A percentile compares a stretch with the other conserved stretches of the same genome.
These are phyloP conservation scores for Nothophaeocryptopus gaeumannii DNA, from an alignment of 2,329 filamentous ascomycete species.

Conservation along the genomic window DNA sequence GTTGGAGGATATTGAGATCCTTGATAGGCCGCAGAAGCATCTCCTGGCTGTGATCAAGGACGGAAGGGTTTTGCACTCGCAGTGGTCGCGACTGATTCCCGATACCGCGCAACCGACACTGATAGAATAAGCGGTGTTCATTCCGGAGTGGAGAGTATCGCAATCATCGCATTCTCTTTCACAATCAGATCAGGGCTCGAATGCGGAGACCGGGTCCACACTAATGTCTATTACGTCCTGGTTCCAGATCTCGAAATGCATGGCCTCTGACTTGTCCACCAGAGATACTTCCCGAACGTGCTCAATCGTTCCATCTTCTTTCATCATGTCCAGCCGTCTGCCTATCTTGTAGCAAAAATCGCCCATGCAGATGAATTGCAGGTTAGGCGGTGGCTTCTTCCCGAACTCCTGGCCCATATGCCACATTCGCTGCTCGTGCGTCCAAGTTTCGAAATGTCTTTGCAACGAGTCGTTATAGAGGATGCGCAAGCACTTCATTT, in stretches of 20 bases:
- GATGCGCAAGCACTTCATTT: constrained; percentile 42
- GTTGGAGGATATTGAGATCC: constrained; percentile 53
- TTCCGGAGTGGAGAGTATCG: not conserved
- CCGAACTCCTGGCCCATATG: constrained; percentile 29
- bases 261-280: constrained; percentile 37
- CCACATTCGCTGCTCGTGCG: constrained; percentile 31
- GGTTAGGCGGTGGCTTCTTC: constrained; percentile 16
- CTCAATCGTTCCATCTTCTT: constrained; percentile 26
- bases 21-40: constrained; percentile 49
- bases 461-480: constrained; percentile 31
- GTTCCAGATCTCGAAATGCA: constrained; percentile 46
- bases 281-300: constrained; percentile 31
- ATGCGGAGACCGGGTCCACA: constrained; percentile 23
- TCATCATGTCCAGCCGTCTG: constrained; percentile 19
- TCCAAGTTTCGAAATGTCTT: constrained; percentile 14
- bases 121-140: constrained; percentile 14
- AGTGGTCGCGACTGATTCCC: constrained; percentile 30
- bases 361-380: constrained; percentile 42
- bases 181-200: constrained; percentile 10
- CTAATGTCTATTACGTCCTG: constrained; percentile 39
- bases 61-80: constrained; percentile 46
- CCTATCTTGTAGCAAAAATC: constrained; percentile 39
- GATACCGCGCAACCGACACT: constrained; percentile 19
- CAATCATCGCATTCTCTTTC: not conserved
- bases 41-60: constrained; percentile 56